Base-by-base conservation (phyloP, 148 eudicot species). In the Chenopodium album region DNA sequence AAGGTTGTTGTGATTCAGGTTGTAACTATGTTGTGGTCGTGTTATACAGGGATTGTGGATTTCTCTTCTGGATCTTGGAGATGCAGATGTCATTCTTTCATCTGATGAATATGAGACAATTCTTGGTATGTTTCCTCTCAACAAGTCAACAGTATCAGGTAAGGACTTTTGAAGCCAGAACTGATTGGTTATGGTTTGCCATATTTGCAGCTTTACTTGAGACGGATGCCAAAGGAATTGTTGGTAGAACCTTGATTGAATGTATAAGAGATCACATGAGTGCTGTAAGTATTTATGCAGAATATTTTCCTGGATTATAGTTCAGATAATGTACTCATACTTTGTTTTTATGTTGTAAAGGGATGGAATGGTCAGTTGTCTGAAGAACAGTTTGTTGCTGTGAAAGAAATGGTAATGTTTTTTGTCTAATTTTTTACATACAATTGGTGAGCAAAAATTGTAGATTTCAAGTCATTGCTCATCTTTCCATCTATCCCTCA, bases 41-140 rank as follows among this genome's bases (percentile, higher is more conserved):
- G 70, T 85, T 80, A 76, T 52, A 71, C 89, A 94, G 97, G 94
- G 97, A 46, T 84, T 95, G 73, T 95, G 97, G 96, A 81, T 90
- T 67, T 90, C 95, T 52, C 94, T 93, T 78, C 81, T 93, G 91
- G 93, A 91, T 77, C 82, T 93, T 84, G 94, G 92, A 82, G 76
- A 92, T 79, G 94, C 92, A 81, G 97, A 95, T 77, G 95, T 89
- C 84, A 95, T 97, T 66, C 89, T 95, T 77, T 92, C 92, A 78
- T 95, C 98, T 26, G 93, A 93, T 93, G 98, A 95, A 86, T 93
- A 95, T 78, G 98, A 97, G 80, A 95, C 97, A 54, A 95, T 95
- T 28, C 90, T 93, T 77, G 98, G 98, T 94, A 89, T 67, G 86
- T 76, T 83, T 86, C 71, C 70, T 50, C 81, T 9, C 12, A 37